Percentiles rank a stretch among this genome's conserved stretches.
Conservation (phyloP, 257 asterid species). For the Fraxinus americana region DNA sequence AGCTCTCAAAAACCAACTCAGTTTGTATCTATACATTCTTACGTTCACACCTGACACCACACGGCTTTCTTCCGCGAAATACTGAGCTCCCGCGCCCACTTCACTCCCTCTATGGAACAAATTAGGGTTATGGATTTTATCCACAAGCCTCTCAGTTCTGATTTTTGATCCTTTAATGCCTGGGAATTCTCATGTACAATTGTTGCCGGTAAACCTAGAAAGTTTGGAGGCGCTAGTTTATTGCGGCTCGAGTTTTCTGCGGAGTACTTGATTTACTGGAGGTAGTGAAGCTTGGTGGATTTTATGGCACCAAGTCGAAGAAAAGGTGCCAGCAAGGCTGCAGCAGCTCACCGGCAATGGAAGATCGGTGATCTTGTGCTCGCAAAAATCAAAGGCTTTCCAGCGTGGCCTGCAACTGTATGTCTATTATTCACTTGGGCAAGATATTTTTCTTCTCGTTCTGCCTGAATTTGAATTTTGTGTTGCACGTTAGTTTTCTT, state of each 20-base stretch:
- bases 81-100: background rate
- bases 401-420: conserved; percentile 96
- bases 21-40: too few species aligned
- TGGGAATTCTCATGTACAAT: conserved; percentile 17
- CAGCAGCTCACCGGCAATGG: conserved; percentile 75
- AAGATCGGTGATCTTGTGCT: conserved; percentile 93
- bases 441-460: background rate
- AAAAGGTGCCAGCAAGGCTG: conserved; percentile 43
- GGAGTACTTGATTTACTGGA: conserved; percentile 29
- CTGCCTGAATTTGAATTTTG: background rate
- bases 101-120: background rate
- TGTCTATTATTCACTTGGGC: conserved; percentile 11
- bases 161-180: conserved; percentile 55
- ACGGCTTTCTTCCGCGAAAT: background rate
- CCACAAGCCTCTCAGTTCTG: conserved; percentile 3
- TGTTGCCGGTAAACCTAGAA: conserved; percentile 17
- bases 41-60: background rate
- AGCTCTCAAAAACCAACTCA: too few species aligned
- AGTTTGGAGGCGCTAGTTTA: conserved; percentile 26
- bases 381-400: conserved; percentile 92
- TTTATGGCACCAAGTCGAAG: conserved; percentile 82
- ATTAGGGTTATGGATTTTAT: conserved; percentile 37
- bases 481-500: conserved; percentile 3
- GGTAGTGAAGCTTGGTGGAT: conserved; percentile 25
- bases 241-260: background rate